Evolutionary conservation across 768 basidiomycete species (phyloP).

Genomic region (Boletales sp.): DNA sequence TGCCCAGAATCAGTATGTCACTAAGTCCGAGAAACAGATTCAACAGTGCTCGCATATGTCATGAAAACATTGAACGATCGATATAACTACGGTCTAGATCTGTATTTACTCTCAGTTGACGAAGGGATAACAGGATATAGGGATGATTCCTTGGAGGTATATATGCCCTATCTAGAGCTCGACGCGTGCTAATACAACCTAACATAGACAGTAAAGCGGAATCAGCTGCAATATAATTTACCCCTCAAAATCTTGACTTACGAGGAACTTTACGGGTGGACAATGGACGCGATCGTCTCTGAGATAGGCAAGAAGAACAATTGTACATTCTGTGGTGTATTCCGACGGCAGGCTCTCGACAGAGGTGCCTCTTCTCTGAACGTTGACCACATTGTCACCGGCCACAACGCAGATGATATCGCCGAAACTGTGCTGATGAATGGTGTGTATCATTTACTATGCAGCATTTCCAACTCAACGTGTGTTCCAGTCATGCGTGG

Average conservation of each 20-base stretch:
- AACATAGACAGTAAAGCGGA: constrained; percentile 90
- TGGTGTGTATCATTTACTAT: constrained; percentile 49
- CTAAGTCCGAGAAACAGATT: constrained; percentile 53
- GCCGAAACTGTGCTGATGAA: constrained; percentile 99
- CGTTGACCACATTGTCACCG: constrained; percentile 97
- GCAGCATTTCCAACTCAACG: background rate
- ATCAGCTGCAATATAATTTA: constrained; percentile 91
- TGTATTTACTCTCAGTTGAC: constrained; percentile 94
- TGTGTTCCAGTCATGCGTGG: constrained; percentile 85
- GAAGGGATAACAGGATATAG: constrained; percentile 98
- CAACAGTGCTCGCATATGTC: constrained; percentile 95
- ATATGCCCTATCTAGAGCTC: constrained; percentile 6
- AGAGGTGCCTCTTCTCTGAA: constrained; percentile 83
- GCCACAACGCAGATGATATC: constrained; percentile 98
- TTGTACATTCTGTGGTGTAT: constrained; percentile 99
- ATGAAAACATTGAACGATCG: constrained; percentile 95
- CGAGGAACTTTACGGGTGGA: constrained; percentile 97
- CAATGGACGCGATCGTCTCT: constrained; percentile 96
- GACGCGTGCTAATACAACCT: constrained; percentile 1
- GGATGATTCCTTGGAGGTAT: constrained; percentile 93
- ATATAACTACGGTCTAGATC: constrained; percentile 86
- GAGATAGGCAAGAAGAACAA: constrained; percentile 97
- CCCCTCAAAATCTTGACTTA: constrained; percentile 96
- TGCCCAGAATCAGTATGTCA: background rate
- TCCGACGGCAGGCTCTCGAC: constrained; percentile 93